These are phyloP conservation scores for Rhizophora mangle DNA, from an alignment of 345 rosid species.

Conservation along the genomic window DNA sequence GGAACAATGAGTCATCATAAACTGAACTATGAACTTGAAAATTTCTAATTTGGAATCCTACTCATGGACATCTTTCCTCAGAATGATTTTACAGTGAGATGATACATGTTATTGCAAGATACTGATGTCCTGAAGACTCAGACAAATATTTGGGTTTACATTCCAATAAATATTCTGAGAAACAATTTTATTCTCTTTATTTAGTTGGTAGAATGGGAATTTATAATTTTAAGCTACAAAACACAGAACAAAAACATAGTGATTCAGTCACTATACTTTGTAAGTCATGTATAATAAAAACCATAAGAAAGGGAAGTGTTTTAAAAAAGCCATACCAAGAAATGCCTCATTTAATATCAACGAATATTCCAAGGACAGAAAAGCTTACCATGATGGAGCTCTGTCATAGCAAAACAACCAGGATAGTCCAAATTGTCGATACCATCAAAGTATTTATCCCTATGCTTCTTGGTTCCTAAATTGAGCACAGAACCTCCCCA, in stretches of 20 bases:
- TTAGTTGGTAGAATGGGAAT: too few species aligned
- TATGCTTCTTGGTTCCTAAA: constrained; percentile 93
- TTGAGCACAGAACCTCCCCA: constrained; percentile 98
- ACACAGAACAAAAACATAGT: background rate
- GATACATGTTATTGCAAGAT: background rate
- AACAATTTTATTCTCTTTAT: too few species aligned
- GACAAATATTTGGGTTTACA: background rate
- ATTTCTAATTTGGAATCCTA: background rate
- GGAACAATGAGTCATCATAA: background rate
- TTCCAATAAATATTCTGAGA: background rate
- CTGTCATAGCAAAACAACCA: constrained; percentile 99
- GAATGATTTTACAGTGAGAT: background rate
- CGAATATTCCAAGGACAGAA: background rate
- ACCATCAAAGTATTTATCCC: constrained; percentile 78
- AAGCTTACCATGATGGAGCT: constrained; percentile 85
- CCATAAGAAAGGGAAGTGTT: background rate
- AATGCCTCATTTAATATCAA: background rate
- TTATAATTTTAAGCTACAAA: too few species aligned
- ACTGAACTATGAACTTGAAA: background rate
- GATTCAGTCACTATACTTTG: background rate
- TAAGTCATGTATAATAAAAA: background rate
- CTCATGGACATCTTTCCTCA: background rate
- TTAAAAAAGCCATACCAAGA: background rate
- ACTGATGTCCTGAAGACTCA: constrained; percentile 5
- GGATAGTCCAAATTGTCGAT: constrained; percentile 81